Percentiles rank a stretch among this genome's conserved stretches.
phyloP scores from a whole-genome alignment of 1,284 basidiomycete genomes.

The Cutaneotrichosporon mucoides region DNA sequence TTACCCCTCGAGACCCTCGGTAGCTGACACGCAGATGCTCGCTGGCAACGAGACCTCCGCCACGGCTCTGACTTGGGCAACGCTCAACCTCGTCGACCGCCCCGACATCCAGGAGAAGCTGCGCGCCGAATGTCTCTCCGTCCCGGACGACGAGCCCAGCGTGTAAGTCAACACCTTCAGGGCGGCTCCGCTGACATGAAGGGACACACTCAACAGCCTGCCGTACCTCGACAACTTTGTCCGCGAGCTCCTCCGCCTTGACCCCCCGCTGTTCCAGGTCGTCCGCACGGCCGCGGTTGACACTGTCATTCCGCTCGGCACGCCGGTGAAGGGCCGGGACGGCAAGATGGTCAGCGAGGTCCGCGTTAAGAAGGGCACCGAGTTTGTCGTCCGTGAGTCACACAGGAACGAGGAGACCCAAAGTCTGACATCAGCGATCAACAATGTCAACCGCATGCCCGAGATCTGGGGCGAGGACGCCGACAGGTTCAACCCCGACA shows the following conservation, averaged over 20 bases:
- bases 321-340: conserved; percentile 45
- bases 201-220: conserved; percentile 51
- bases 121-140: conserved; percentile 54
- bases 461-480: conserved; percentile 68
- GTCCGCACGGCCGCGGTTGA: conserved; percentile 59
- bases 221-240: conserved; percentile 62
- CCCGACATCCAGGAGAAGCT: conserved; percentile 59
- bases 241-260: conserved; percentile 63
- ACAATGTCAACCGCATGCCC: conserved; percentile 56
- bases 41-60: conserved; percentile 73
- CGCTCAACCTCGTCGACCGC: conserved; percentile 61
- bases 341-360: conserved; percentile 47
- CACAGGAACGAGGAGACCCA: too few species aligned
- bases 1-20: not conserved
- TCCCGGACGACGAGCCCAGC: conserved; percentile 46
- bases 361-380: conserved; percentile 36
- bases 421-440: conserved; percentile 16
- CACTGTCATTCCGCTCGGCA: conserved; percentile 59
- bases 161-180: not conserved
- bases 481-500: conserved; percentile 55
- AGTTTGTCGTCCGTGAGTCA: conserved; percentile 45
- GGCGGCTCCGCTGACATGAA: conserved; percentile 27
- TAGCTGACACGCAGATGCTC: too few species aligned
- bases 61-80: conserved; percentile 66
- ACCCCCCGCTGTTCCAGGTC: conserved; percentile 63